A percentile compares a stretch with the other conserved stretches of the same genome.
Evolutionary conservation across 2,329 filamentous ascomycete genomes (phyloP).

Genomic region (Ophiostoma triangulosporum): DNA sequence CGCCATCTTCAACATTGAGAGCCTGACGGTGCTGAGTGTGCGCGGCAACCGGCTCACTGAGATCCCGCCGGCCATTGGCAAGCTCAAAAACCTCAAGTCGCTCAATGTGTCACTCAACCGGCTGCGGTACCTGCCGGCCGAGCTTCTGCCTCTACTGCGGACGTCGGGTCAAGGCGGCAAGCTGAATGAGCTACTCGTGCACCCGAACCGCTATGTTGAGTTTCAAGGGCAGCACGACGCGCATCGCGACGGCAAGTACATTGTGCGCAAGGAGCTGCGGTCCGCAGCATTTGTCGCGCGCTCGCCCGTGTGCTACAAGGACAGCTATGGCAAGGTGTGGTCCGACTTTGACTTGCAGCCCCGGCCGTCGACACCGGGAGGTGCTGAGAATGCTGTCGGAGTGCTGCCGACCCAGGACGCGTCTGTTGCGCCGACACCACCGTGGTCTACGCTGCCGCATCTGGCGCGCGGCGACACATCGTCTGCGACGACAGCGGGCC

Average conservation of each 20-base stretch:
- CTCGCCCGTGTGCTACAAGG: slow-evolving; percentile 13
- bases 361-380: background rate
- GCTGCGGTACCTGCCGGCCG: slow-evolving; percentile 46
- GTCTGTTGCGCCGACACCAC: slow-evolving; percentile 1
- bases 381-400: background rate
- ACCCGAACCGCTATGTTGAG: slow-evolving; percentile 42
- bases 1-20: slow-evolving; percentile 46
- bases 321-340: slow-evolving; percentile 9
- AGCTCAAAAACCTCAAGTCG: slow-evolving; percentile 42
- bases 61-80: slow-evolving; percentile 45
- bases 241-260: background rate
- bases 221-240: slow-evolving; percentile 1
- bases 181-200: slow-evolving; percentile 39
- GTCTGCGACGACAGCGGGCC: background rate
- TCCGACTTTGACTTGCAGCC: slow-evolving; percentile 4
- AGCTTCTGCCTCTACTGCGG: slow-evolving; percentile 43
- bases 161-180: slow-evolving; percentile 22
- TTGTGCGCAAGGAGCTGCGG: background rate
- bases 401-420: slow-evolving; percentile 12
- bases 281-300: slow-evolving; percentile 5
- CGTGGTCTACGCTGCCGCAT: background rate
- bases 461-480: background rate
- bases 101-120: slow-evolving; percentile 55
- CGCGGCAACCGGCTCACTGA: slow-evolving; percentile 49
- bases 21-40: slow-evolving; percentile 51